phyloP scores from a whole-genome alignment of 2,329 filamentous ascomycete species.

The Colletotrichum eleusines region DNA sequence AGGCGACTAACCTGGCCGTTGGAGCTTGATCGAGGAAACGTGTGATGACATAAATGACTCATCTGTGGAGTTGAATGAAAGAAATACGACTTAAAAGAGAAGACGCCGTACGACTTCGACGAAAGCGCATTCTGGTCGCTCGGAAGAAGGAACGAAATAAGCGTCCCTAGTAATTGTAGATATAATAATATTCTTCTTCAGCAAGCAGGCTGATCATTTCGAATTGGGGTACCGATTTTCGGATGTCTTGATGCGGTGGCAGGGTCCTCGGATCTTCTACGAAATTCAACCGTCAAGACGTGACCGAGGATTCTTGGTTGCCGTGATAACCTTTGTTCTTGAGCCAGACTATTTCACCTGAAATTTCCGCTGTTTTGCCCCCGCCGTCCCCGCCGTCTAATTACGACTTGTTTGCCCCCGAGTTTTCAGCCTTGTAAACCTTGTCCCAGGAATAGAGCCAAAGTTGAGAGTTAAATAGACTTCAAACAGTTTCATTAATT shows the following conservation, averaged over 20 bases:
- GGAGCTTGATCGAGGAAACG: neutral
- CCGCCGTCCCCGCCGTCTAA: too few relatives aligned
- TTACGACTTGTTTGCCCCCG: constrained; percentile 17
- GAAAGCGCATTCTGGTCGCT: neutral
- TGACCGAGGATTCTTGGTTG: neutral
- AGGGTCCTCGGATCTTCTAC: neutral
- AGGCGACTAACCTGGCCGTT: constrained; percentile 42
- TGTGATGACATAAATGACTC: too few relatives aligned
- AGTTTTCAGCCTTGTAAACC: constrained; percentile 21
- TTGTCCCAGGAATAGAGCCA: too few relatives aligned
- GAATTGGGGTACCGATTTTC: neutral
- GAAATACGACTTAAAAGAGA: neutral
- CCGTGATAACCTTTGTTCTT: constrained; percentile 20
- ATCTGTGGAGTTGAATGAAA: neutral
- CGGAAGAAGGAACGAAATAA: neutral
- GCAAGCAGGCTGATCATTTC: constrained; percentile 28
- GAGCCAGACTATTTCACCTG: neutral
- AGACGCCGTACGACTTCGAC: constrained; percentile 33
- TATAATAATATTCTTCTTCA: constrained; percentile 32
- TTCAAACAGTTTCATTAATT: too few relatives aligned
- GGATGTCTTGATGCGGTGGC: too few relatives aligned
- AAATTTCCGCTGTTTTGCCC: neutral
- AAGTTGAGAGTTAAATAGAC: too few relatives aligned
- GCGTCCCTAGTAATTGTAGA: neutral
- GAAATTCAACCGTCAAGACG: neutral